Evolutionary conservation across 371 early-diverging fungal genomes (phyloP).

Genomic region (Ecytonucleospora hepatopenaei): DNA sequence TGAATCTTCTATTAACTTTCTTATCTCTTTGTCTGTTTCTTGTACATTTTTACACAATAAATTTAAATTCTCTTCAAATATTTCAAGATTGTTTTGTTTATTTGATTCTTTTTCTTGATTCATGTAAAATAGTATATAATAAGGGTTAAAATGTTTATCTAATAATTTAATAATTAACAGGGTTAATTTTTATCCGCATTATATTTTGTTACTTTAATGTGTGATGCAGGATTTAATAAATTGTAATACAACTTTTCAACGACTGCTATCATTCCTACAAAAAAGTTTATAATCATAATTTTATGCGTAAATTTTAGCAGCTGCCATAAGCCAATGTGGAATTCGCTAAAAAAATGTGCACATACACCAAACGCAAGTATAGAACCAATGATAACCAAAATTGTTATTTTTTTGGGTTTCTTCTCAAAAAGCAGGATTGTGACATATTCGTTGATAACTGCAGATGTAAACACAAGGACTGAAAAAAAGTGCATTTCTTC

Average conservation of each 20-base stretch:
- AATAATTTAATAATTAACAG: too few relatives aligned
- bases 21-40: background rate
- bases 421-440: constrained; percentile 76
- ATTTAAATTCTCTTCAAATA: background rate
- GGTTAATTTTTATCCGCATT: background rate
- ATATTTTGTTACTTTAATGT: constrained; percentile 1
- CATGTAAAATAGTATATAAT: too few relatives aligned
- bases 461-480: constrained; percentile 81
- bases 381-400: background rate
- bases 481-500: constrained; percentile 84
- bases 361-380: background rate
- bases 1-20: background rate
- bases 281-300: background rate
- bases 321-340: background rate
- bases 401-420: background rate
- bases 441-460: constrained; percentile 88
- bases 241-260: background rate
- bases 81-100: too few relatives aligned
- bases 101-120: background rate
- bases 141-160: too few relatives aligned
- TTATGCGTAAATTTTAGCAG: background rate
- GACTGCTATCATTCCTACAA: background rate
- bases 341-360: background rate
- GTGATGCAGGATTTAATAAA: constrained; percentile 1
- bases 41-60: background rate